A percentile compares a stretch with the other conserved stretches of the same genome.
These are phyloP conservation scores for Rhodotorula paludigena DNA, from an alignment of 768 basidiomycete species.

Conservation along the genomic window DNA sequence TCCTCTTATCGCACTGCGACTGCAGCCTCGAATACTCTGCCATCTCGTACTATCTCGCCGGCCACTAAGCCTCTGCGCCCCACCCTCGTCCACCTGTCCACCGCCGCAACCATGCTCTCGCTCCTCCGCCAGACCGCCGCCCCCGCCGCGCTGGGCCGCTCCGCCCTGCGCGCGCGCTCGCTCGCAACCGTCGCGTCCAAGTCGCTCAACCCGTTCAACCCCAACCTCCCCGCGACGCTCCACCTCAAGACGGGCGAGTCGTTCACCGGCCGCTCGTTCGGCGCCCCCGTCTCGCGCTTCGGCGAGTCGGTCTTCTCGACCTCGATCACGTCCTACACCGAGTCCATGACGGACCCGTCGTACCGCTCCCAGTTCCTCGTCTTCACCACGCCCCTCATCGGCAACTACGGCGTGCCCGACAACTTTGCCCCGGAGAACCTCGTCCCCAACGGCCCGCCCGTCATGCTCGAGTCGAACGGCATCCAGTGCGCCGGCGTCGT, in stretches of 20 bases:
- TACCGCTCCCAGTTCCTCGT: slow-evolving; percentile 97
- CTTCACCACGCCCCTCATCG: slow-evolving; percentile 96
- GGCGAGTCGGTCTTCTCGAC: slow-evolving; percentile 99
- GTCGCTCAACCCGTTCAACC: slow-evolving; percentile 34
- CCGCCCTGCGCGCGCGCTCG: slow-evolving; percentile 17
- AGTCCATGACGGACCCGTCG: slow-evolving; percentile 99
- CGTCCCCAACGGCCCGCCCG: slow-evolving; percentile 63
- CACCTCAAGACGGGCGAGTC: slow-evolving; percentile 93
- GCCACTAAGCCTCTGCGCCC: slow-evolving; percentile 2
- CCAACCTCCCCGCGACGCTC: slow-evolving; percentile 66
- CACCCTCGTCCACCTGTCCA: background rate
- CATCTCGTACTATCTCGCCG: slow-evolving; percentile 22
- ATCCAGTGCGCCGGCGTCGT: slow-evolving; percentile 90
- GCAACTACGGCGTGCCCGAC: slow-evolving; percentile 91
- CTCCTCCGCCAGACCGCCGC: slow-evolving; percentile 19
- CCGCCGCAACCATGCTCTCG: slow-evolving; percentile 19
- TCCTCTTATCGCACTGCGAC: background rate
- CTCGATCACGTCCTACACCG: slow-evolving; percentile 97
- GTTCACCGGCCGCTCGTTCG: slow-evolving; percentile 83
- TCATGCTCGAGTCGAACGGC: slow-evolving; percentile 77
- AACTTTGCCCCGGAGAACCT: slow-evolving; percentile 52
- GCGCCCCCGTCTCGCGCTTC: slow-evolving; percentile 75
- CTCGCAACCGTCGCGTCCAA: slow-evolving; percentile 34
- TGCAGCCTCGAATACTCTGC: slow-evolving; percentile 31
- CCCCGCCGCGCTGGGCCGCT: slow-evolving; percentile 11